Evolutionary conservation across 768 basidiomycete genomes (phyloP).

Genomic region (Termitomyces sp.): DNA sequence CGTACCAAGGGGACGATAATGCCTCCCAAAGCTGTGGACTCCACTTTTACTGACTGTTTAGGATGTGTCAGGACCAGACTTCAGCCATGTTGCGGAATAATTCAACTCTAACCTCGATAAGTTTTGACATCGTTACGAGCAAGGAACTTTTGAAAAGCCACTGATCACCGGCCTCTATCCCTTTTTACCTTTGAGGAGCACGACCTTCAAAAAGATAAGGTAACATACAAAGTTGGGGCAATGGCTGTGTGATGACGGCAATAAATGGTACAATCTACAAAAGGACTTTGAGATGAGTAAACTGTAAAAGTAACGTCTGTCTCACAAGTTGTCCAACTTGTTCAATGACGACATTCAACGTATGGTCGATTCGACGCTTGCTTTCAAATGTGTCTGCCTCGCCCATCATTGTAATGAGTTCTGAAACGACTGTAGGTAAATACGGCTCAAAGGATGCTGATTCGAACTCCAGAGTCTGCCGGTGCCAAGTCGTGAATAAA

Average conservation of each 20-base stretch:
- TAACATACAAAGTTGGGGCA: conserved; percentile 67
- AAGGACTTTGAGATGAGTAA: not conserved
- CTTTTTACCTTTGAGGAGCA: conserved; percentile 28
- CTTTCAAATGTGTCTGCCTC: conserved; percentile 75
- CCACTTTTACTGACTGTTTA: conserved; percentile 56
- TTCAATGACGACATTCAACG: conserved; percentile 67
- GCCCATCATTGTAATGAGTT: conserved; percentile 62
- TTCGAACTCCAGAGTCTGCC: conserved; percentile 62
- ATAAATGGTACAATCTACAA: conserved; percentile 65
- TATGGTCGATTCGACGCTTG: conserved; percentile 66
- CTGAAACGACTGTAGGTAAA: conserved; percentile 52
- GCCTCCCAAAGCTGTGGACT: conserved; percentile 46
- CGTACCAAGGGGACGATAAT: conserved; percentile 61
- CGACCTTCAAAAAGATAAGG: not conserved
- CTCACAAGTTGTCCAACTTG: conserved; percentile 37
- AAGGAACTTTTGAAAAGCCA: conserved; percentile 69
- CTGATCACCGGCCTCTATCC: conserved; percentile 62
- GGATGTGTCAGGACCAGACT: not conserved
- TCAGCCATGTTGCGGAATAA: not conserved
- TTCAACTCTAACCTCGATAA: conserved; percentile 52
- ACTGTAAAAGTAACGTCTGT: not conserved
- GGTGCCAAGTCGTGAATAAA: not conserved
- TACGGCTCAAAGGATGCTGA: conserved; percentile 61
- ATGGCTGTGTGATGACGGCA: conserved; percentile 49
- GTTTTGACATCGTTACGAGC: conserved; percentile 60